Conservation (phyloP, 352 stramenopile genomes). For the Phytophthora kernoviae region DNA sequence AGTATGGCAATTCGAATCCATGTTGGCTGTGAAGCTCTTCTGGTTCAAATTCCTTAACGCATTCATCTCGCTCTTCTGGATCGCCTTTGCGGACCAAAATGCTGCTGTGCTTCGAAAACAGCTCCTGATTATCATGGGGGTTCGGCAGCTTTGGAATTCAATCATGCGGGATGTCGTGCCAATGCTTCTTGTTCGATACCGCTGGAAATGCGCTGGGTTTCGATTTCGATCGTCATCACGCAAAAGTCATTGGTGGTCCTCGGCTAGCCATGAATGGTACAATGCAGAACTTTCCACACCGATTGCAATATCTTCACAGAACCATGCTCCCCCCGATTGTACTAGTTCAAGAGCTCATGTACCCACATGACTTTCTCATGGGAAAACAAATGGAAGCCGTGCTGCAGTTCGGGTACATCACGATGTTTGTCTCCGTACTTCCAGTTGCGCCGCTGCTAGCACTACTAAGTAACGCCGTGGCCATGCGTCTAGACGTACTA, state of each 20-base stretch:
- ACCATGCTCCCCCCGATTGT: slow-evolving; percentile 38
- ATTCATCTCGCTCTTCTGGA: slow-evolving; percentile 83
- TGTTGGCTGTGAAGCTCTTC: slow-evolving; percentile 79
- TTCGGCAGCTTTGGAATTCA: slow-evolving; percentile 74
- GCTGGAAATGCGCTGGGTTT: slow-evolving; percentile 54
- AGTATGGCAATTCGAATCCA: slow-evolving; percentile 78
- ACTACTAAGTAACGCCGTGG: slow-evolving; percentile 87
- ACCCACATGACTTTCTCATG: slow-evolving; percentile 70
- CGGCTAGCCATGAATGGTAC: slow-evolving; percentile 62
- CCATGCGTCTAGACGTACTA: slow-evolving; percentile 85
- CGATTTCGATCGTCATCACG: slow-evolving; percentile 16
- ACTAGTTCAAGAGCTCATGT: slow-evolving; percentile 75
- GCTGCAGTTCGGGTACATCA: slow-evolving; percentile 94
- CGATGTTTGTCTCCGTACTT: slow-evolving; percentile 93
- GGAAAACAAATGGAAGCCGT: slow-evolving; percentile 83
- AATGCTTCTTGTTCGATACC: slow-evolving; percentile 49
- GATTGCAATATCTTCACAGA: neutral
- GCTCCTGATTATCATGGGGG: slow-evolving; percentile 72
- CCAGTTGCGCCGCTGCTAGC: slow-evolving; percentile 89
- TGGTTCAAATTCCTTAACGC: slow-evolving; percentile 87
- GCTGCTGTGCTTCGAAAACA: slow-evolving; percentile 57
- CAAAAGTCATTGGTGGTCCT: slow-evolving; percentile 17
- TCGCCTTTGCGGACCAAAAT: slow-evolving; percentile 72
- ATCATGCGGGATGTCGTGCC: slow-evolving; percentile 56
- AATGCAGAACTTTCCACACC: slow-evolving; percentile 36